A percentile compares a stretch with the other conserved stretches of the same genome.
Evolutionary conservation across 1,284 basidiomycete genomes (phyloP).

Genomic region (Cryptococcus wingfieldii): DNA sequence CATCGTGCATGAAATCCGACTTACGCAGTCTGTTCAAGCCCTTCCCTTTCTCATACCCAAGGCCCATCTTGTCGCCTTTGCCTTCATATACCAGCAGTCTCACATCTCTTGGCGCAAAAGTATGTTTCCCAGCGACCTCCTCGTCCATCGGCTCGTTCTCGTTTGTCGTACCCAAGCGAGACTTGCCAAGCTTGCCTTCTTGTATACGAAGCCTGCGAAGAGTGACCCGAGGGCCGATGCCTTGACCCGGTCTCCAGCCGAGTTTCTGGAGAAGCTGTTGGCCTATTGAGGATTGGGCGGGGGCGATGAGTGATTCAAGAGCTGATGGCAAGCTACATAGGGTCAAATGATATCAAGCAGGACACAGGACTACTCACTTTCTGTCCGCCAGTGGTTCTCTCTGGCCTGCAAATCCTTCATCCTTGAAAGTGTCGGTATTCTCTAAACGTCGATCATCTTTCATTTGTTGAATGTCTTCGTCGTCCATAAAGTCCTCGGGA

Average conservation of each 20-base stretch:
- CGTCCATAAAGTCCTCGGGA: constrained; percentile 97
- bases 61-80: constrained; percentile 71
- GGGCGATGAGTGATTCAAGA: constrained; percentile 40
- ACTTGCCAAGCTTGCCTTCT: constrained; percentile 54
- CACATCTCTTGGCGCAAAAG: constrained; percentile 77
- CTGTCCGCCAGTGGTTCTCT: constrained; percentile 51
- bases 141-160: constrained; percentile 47
- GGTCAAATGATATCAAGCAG: background rate
- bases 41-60: constrained; percentile 69
- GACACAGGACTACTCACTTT: constrained; percentile 14
- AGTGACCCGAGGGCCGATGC: constrained; percentile 85
- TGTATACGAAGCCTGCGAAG: constrained; percentile 69
- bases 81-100: constrained; percentile 59
- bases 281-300: constrained; percentile 58
- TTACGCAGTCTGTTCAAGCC: constrained; percentile 52
- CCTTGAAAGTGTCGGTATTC: constrained; percentile 49
- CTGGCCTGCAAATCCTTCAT: constrained; percentile 63
- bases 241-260: constrained; percentile 91
- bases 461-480: constrained; percentile 85
- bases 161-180: constrained; percentile 13
- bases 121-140: constrained; percentile 76
- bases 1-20: background rate
- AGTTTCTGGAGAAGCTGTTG: constrained; percentile 83
- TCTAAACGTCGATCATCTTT: constrained; percentile 69
- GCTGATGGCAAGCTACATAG: constrained; percentile 55